Base-by-base conservation (phyloP, 108 stramenopile species). In the Mayamaea pseudoterrestris region DNA sequence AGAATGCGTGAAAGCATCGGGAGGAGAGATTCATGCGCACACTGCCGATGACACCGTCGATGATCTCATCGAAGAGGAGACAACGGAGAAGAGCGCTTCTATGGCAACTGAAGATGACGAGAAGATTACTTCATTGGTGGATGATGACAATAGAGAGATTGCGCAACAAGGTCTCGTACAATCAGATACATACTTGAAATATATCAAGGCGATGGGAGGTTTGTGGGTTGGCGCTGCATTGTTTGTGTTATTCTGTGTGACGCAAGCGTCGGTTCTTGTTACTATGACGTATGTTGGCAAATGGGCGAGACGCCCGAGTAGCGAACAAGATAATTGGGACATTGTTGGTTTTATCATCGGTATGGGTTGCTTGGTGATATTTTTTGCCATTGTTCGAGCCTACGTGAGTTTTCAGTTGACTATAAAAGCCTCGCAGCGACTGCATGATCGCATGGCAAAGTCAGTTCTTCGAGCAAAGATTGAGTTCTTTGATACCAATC, bases 401-500 rank as follows among this genome's bases (percentile, higher is more conserved):
- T 58, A 69, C 17, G 12, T 60, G 35, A 71, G 60, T 32, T 73
- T 80, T 53, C 47, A 54, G 27, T 47, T 67, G 29, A 58, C 58
- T 7, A 59, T 90, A 29, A 62, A 73, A 37, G 86, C 83, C 14
- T 83, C 81, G 5, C 68, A 68, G 49, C 43, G 40, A 16, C 71
- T 92, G 26, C 92, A 93, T 55, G 71, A 91, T 55, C 45, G 55
- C 24, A 91, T 91, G 89, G 55, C 85, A 0, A 53, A 58, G 27
- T 52, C 80, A 20, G 79, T 96, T 6, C 65, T 96, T 7, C 42
- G 88, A 39, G 82, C 92, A 6, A 84, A 77, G 36, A 80, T 90
- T 40, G 55, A 64, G 18, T 96, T 90, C 60, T 96, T 93, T 53
- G 93, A 93, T 57, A 80, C 79, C n/a, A 93, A 91, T 42, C 91